Evolutionary conservation across 805 yeast genomes (phyloP).

Genomic region (Starmerella floris): DNA sequence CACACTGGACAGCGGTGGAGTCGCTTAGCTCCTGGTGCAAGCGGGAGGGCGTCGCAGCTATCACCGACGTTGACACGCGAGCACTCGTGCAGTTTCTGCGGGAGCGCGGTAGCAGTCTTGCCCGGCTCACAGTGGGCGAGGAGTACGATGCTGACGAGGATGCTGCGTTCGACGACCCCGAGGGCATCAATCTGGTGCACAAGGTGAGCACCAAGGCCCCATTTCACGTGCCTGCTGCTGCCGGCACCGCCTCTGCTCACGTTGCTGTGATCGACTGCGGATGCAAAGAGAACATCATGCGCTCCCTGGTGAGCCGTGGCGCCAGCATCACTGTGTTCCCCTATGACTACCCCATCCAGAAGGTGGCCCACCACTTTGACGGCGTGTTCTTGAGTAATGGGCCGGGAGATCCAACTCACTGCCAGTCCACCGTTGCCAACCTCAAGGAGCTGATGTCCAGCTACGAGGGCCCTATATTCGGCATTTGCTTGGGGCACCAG

Average conservation of each 20-base stretch:
- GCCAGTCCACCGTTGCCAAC: slow-evolving; percentile 62
- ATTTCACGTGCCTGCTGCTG: slow-evolving; percentile 45
- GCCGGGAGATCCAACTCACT: slow-evolving; percentile 95
- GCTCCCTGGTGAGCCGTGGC: slow-evolving; percentile 89
- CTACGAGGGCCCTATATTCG: slow-evolving; percentile 68
- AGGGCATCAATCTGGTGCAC: slow-evolving; percentile 75
- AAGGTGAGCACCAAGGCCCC: slow-evolving; percentile 93
- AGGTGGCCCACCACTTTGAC: slow-evolving; percentile 81
- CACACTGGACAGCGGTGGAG: slow-evolving; percentile 99
- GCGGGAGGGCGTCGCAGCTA: slow-evolving; percentile 90
- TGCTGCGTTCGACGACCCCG: slow-evolving; percentile 84
- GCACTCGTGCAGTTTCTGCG: slow-evolving; percentile 82
- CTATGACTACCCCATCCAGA: slow-evolving; percentile 82
- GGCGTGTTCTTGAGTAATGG: slow-evolving; percentile 93
- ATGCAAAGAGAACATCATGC: slow-evolving; percentile 90
- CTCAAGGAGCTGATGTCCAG: slow-evolving; percentile 57
- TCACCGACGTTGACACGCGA: slow-evolving; percentile 95
- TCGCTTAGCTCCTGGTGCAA: slow-evolving; percentile 91
- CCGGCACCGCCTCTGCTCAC: slow-evolving; percentile 40
- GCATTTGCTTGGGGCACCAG: slow-evolving; percentile 97
- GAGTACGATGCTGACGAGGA: slow-evolving; percentile 86
- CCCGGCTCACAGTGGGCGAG: slow-evolving; percentile 78
- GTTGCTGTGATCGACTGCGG: slow-evolving; percentile 96
- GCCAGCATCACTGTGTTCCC: slow-evolving; percentile 96
- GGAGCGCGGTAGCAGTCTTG: slow-evolving; percentile 91